phyloP scores from a whole-genome alignment of 2,329 filamentous ascomycete genomes.

The Neurospora sp. region DNA sequence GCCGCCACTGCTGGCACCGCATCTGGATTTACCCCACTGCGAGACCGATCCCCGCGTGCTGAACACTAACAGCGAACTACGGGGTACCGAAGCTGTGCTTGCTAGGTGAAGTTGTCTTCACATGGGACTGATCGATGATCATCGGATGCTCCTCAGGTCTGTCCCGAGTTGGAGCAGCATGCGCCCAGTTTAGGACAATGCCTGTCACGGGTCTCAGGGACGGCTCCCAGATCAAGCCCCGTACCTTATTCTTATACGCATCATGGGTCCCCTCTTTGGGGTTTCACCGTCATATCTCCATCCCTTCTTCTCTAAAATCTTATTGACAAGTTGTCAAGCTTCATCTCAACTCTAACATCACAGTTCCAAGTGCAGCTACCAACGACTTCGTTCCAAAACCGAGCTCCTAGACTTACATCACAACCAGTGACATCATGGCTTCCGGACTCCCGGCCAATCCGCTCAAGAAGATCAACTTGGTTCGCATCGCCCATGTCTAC shows the following conservation, averaged over 20 bases:
- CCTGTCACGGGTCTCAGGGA: neutral
- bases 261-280: neutral
- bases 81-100: neutral
- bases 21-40: neutral
- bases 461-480: slow-evolving; percentile 25
- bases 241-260: neutral
- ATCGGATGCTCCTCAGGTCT: neutral
- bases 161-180: neutral
- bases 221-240: neutral
- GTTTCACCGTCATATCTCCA: neutral
- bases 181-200: neutral
- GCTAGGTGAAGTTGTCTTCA: neutral
- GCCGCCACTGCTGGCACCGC: no score
- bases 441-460: slow-evolving; percentile 12
- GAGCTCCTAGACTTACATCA: neutral
- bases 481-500: slow-evolving; percentile 34
- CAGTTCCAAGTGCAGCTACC: neutral
- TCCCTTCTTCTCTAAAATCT: neutral
- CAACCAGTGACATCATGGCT: slow-evolving; percentile 10
- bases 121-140: neutral
- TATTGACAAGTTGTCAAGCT: neutral
- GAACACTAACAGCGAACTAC: neutral
- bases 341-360: neutral
- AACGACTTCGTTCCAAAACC: neutral
- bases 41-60: neutral